Evolutionary conservation across 1,139 yeast genomes (phyloP), one percentile per base, ranked within the genome.

Genomic region (Yamadazyma membranifaciens): DNA sequence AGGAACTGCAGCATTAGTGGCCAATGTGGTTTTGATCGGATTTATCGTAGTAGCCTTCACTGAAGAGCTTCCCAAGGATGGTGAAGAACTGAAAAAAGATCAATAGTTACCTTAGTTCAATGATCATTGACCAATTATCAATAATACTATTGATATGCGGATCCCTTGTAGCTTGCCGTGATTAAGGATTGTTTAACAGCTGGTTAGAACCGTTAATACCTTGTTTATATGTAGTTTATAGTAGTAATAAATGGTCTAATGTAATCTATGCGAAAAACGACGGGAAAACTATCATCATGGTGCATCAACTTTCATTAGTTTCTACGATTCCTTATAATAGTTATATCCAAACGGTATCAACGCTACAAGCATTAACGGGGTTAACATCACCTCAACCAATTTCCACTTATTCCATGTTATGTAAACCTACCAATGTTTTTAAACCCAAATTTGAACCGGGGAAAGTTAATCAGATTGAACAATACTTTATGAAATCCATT

Each of bases 1-100:
- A 28, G 96, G 96, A 4, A 58, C 83, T 13, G 96, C 97, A 26
- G 98, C 98, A 0, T 68, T 82, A 14, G 81, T 81, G 37, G 98
- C 97, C 34, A 92, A 92, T 58, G 65, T 87, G 11, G 97, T 92
- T 29, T 73, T 92, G 51, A 78, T 91, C 41, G 92, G 91, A 2
- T 92, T 87, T 57, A 85, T 92, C 16, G 72, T 88, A 13, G 91
- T 80, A 39, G 98, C 98, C 0, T 89, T 91, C 60, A 75, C 76
- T 20, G 98, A 92, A 59, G 89, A 87, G 42, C 66, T 81, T n/a
- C 57, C 65, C 10, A 62, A 61, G 27, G 55, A 60, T 12, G 59
- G 56, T 6, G 34, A 28, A 65, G 65, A 30, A 64, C 63, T 17
- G 12, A 32, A 42, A 24, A 40, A 40, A 15, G 33, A 40, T 3